Base-by-base conservation (phyloP, 1,284 basidiomycete genomes). In the Dichomitus squalens region DNA sequence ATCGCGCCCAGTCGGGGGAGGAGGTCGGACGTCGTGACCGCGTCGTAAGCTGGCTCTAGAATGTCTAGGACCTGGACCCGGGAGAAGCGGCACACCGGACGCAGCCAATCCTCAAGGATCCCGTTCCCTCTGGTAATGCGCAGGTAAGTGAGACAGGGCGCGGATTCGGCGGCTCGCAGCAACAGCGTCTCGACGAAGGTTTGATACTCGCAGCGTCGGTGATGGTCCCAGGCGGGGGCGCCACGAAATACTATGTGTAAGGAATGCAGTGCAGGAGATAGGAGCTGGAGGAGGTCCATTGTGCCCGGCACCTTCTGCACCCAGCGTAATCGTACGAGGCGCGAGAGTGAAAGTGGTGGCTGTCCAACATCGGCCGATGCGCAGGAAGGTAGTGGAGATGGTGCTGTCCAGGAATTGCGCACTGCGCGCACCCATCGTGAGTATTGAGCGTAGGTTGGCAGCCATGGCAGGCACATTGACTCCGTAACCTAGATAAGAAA, bases 61-160 rank as follows among this genome's bases (percentile, higher is more conserved):
- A 55, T 20, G 34, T 55, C 49, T 25, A 55, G 12, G 20, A 35
- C 36, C 41, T 51, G 25, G 18, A 47, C 33, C n/a, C n/a, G n/a
- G 25, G 25, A 3, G 40, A 55, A 50, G 7, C 27, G 47, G n/a
- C 25, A 25, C 8, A 50, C 21, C 14, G 40, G 40, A 27, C 16
- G 31, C 31, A 51, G 34, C 54, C 54, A 55, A 16, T 25, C 12
- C 21, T 55, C 54, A 4, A 31, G 49, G 18, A 55, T 51, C 4
- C 54, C 40, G 41, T 21, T 49, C 5, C 40, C 36, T 14, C 49
- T 49, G 6, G 54, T 55, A 20, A 50, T 46, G n/a, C 54, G 54
- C 11, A 55, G 40, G 35, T 55, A 55, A n/a, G 12, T 39, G 3
- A 55, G 35, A 14, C 34, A 29, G 4, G 49, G 54, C 16, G 49